phyloP scores from a whole-genome alignment of 192 early-diverging fungal genomes.

The Rhizoclosmatium globosum region DNA sequence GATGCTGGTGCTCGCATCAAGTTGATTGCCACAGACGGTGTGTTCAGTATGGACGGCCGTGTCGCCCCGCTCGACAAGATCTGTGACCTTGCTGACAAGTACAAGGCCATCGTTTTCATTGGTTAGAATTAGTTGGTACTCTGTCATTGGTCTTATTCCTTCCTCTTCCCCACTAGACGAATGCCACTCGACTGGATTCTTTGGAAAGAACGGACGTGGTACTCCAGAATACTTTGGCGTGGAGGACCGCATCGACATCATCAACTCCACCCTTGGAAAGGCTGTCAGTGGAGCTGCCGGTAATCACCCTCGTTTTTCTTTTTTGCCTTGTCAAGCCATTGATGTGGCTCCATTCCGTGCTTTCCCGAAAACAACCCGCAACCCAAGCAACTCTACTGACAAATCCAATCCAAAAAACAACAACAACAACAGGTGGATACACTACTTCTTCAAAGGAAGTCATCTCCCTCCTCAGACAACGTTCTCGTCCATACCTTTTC shows the following conservation, averaged over 20 bases:
- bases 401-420: slow-evolving; percentile 16
- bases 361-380: too few relatives aligned
- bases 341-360: too few relatives aligned
- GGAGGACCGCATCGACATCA: slow-evolving; percentile 59
- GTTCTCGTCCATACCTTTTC: slow-evolving; percentile 64
- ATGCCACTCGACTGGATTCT: slow-evolving; percentile 33
- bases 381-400: neutral
- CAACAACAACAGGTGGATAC: slow-evolving; percentile 50
- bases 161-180: slow-evolving; percentile 51
- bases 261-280: slow-evolving; percentile 69
- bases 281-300: slow-evolving; percentile 65
- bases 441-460: slow-evolving; percentile 43
- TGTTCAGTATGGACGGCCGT: slow-evolving; percentile 90
- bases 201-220: slow-evolving; percentile 31
- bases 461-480: slow-evolving; percentile 57
- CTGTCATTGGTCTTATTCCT: neutral
- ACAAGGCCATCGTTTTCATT: slow-evolving; percentile 89
- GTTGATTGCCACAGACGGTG: slow-evolving; percentile 88
- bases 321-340: neutral
- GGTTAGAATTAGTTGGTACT: slow-evolving; percentile 5
- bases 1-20: slow-evolving; percentile 78
- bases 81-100: slow-evolving; percentile 83
- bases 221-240: slow-evolving; percentile 36
- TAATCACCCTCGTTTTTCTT: neutral
- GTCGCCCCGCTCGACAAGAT: slow-evolving; percentile 85